phyloP scores from a whole-genome alignment of 176 grass and related monocot genomes.

The Neostapfia colusana region DNA sequence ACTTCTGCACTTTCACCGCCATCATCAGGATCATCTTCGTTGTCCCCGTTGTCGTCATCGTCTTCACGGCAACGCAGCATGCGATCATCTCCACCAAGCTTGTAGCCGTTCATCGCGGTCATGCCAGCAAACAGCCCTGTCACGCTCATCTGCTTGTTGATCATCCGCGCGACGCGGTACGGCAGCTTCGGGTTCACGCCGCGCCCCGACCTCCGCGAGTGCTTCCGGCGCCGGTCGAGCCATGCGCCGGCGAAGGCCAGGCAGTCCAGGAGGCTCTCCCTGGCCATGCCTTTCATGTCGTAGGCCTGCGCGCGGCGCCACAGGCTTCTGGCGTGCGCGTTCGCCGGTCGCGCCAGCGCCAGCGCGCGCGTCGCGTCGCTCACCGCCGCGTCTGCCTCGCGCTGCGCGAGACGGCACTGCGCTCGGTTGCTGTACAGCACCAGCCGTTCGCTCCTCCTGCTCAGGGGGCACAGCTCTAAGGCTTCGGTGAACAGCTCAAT shows the following conservation, averaged over 20 bases:
- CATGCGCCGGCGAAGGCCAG: constrained; percentile 65
- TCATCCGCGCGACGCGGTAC: constrained; percentile 79
- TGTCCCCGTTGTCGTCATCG: background rate
- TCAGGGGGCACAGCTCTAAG: constrained; percentile 60
- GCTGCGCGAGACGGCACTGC: constrained; percentile 57
- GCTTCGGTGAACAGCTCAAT: constrained; percentile 60
- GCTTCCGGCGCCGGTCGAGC: constrained; percentile 32
- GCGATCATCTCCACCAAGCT: constrained; percentile 19
- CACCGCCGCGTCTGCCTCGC: constrained; percentile 57
- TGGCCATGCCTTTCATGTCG: constrained; percentile 91
- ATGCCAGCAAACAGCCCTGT: constrained; percentile 61
- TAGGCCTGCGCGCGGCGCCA: constrained; percentile 89
- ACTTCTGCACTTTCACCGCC: constrained; percentile 36
- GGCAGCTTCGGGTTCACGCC: constrained; percentile 52
- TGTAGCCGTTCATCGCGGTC: constrained; percentile 6
- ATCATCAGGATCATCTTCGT: background rate
- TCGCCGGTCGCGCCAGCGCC: constrained; percentile 57
- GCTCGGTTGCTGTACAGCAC: constrained; percentile 86
- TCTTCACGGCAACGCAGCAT: constrained; percentile 7
- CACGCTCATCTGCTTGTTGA: constrained; percentile 76
- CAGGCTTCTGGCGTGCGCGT: constrained; percentile 72
- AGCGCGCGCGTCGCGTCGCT: constrained; percentile 89
- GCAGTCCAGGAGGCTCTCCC: constrained; percentile 92
- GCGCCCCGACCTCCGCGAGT: background rate
- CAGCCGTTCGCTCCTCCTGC: constrained; percentile 50